Base-by-base conservation (phyloP, 257 asterid genomes). In the Solanum microdontum region DNA sequence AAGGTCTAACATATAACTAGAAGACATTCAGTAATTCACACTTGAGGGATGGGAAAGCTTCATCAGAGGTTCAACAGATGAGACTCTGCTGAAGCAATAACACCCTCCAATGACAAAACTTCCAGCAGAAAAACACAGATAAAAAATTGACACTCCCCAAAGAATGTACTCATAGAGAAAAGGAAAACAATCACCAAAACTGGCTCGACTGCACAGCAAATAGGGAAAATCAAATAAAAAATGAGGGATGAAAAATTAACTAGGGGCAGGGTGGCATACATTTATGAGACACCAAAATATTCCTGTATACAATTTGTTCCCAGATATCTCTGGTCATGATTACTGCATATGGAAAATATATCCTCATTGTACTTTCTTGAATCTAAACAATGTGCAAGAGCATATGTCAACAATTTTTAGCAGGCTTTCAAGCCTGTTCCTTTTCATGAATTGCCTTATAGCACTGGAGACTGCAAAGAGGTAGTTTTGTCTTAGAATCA, bases 381-480 rank as follows among this genome's bases (percentile, higher is more conserved):
- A 80, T 80, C 68, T 28, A 45, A 30, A 80, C 68, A 45, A 79
- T 80, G 14, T 80, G 68, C 68, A 80, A 80, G 40, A 80, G 40
- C 58, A 24, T 36, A 84, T 66, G 26, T 36, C 68, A 83, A 64
- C 37, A 32, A 32, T n/a, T 66, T 79, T 88, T 80, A 92, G 92
- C 94, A 93, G 87, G 94, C 83, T 86, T 83, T 88, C 90, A 89
- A n/a, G 86, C 77, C 21, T 87, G 90, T 89, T 83, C 72, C 87
- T 88, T 86, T 34, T 88, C 93, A 55, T 92, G 93, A 84, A 97
- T 91, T 34, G 97, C 99, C 92, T 94, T 95, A 93, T 95, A 97
- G 95, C 99, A 97, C 84, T 92, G 93, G 83, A 97, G 97, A 88
- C 99, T 95, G 94, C 99, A 97, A 14, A 97, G 98, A 45, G 99